phyloP scores from a whole-genome alignment of 306 rosid species.

The Acmispon strigosus region DNA sequence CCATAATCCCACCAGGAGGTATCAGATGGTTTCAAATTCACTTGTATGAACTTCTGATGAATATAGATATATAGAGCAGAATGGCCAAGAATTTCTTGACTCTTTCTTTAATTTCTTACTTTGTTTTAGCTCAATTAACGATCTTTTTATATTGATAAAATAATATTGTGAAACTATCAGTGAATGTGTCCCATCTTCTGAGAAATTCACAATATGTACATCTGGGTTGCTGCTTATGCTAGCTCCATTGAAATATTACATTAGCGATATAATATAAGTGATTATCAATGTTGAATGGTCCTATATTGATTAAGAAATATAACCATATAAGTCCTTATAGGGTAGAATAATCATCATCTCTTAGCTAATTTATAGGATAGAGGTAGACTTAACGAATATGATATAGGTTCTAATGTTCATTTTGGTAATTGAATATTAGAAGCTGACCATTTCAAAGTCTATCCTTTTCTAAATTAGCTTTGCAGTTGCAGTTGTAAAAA shows the following conservation, averaged over 20 bases:
- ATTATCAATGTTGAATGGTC: too few relatives aligned
- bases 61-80: not conserved
- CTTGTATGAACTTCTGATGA: not conserved
- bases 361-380: too few relatives aligned
- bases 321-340: too few relatives aligned
- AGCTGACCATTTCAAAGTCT: not conserved
- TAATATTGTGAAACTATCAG: not conserved
- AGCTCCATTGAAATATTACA: not conserved
- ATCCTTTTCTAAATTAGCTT: too few relatives aligned
- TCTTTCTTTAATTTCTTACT: too few relatives aligned
- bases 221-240: not conserved
- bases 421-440: not conserved
- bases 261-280: not conserved
- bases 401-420: not conserved
- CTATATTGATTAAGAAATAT: too few relatives aligned
- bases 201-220: too few relatives aligned
- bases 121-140: not conserved
- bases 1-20: not conserved
- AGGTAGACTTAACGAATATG: too few relatives aligned
- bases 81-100: not conserved
- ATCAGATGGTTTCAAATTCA: not conserved
- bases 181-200: too few relatives aligned
- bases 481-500: not conserved
- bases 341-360: too few relatives aligned
- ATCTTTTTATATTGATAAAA: not conserved